Conservation (phyloP, 1,139 yeast genomes). For the Geotrichum bryndzae region DNA sequence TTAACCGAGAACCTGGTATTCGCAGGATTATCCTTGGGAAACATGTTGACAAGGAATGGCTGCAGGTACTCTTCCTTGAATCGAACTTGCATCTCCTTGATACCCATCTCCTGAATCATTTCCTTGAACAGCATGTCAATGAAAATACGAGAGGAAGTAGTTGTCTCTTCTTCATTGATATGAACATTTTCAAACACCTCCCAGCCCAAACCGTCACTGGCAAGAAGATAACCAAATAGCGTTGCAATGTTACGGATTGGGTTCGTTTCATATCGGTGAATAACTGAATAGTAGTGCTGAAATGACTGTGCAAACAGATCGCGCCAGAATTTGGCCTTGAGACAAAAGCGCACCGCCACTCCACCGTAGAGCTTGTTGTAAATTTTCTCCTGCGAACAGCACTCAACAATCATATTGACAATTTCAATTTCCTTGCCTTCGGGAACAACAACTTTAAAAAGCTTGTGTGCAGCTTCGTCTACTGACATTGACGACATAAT, state of each 20-base stretch:
- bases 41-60: conserved; percentile 36
- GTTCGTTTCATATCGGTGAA: conserved; percentile 66
- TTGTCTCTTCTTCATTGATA: conserved; percentile 67
- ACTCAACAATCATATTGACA: conserved; percentile 70
- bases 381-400: conserved; percentile 83
- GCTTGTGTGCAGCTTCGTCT: conserved; percentile 88
- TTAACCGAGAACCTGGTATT: conserved; percentile 81
- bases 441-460: conserved; percentile 42
- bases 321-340: conserved; percentile 51
- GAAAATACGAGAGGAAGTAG: conserved; percentile 74
- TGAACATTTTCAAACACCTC: conserved; percentile 46
- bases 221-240: conserved; percentile 79
- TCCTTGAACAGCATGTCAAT: conserved; percentile 77
- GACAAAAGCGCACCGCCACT: conserved; percentile 62
- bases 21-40: conserved; percentile 41
- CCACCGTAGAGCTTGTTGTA: conserved; percentile 83
- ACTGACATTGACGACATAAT: conserved; percentile 90
- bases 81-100: conserved; percentile 45
- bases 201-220: conserved; percentile 67
- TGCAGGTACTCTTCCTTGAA: conserved; percentile 44
- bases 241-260: conserved; percentile 76
- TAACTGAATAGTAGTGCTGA: conserved; percentile 47
- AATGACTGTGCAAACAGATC: conserved; percentile 50
- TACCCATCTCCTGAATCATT: conserved; percentile 72
- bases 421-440: conserved; percentile 39